phyloP scores from a whole-genome alignment of 495 filamentous ascomycete genomes.

The Penicillium alfredii region DNA sequence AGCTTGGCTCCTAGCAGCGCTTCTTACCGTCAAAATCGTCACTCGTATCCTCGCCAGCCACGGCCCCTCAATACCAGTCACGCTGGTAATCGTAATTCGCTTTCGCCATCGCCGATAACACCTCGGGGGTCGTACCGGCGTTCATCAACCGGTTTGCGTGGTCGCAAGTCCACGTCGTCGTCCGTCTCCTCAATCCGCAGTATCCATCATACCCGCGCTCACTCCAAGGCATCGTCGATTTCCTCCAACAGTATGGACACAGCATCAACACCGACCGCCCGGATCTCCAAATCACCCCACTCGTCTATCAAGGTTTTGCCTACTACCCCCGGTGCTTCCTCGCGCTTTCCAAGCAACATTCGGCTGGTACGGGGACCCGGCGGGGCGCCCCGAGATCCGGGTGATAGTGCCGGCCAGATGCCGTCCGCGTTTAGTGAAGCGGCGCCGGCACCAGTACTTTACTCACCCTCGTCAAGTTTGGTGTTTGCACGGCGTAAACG shows the following conservation, averaged over 20 bases:
- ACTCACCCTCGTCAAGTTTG: slow-evolving; percentile 56
- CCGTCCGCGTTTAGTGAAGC: slow-evolving; percentile 36
- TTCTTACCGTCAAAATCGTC: slow-evolving; percentile 42
- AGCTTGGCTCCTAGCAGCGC: slow-evolving; percentile 43
- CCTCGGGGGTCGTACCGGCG: slow-evolving; percentile 79
- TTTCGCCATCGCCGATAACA: slow-evolving; percentile 85
- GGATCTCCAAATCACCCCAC: slow-evolving; percentile 68
- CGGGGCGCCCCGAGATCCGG: slow-evolving; percentile 25
- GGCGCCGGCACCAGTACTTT: slow-evolving; percentile 33
- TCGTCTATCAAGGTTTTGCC: slow-evolving; percentile 90
- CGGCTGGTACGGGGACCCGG: slow-evolving; percentile 64
- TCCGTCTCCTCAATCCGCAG: slow-evolving; percentile 90
- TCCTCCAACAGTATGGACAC: slow-evolving; percentile 74
- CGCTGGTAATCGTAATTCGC: slow-evolving; percentile 67
- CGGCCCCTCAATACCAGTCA: slow-evolving; percentile 47
- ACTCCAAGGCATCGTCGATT: slow-evolving; percentile 91
- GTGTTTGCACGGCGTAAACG: slow-evolving; percentile 89
- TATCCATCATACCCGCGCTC: slow-evolving; percentile 78
- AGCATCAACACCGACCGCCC: slow-evolving; percentile 60
- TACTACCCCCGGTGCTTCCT: slow-evolving; percentile 72
- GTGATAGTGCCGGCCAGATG: slow-evolving; percentile 22
- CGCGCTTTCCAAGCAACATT: slow-evolving; percentile 78
- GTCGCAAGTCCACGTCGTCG: slow-evolving; percentile 92
- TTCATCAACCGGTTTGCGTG: slow-evolving; percentile 68
- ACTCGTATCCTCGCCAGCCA: slow-evolving; percentile 45